These are phyloP conservation scores for Apiospora marii DNA, from an alignment of 2,329 filamentous ascomycete genomes.

Conservation along the genomic window DNA sequence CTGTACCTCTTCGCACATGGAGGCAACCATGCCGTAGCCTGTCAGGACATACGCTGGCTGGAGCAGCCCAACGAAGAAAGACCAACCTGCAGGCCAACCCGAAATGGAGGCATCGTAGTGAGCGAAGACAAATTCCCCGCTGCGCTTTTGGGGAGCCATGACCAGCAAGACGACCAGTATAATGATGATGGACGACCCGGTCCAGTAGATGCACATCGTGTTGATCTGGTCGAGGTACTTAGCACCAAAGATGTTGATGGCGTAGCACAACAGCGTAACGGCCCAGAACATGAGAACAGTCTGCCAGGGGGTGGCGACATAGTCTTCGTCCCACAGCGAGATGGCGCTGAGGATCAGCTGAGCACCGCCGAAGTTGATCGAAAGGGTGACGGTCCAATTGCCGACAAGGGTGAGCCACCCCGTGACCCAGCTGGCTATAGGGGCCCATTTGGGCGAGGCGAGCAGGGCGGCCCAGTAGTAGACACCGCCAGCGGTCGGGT, in stretches of 20 bases:
- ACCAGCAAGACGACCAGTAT: slow-evolving; percentile 59
- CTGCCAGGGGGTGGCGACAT: slow-evolving; percentile 72
- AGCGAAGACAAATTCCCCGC: slow-evolving; percentile 70
- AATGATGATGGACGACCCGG: slow-evolving; percentile 65
- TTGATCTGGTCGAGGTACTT: slow-evolving; percentile 71
- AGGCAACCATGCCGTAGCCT: slow-evolving; percentile 74
- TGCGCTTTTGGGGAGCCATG: slow-evolving; percentile 65
- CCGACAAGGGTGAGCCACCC: slow-evolving; percentile 77
- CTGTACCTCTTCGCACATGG: slow-evolving; percentile 78
- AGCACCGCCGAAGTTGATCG: slow-evolving; percentile 75
- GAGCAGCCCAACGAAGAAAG: slow-evolving; percentile 75
- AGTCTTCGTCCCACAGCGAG: slow-evolving; percentile 74
- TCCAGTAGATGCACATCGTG: slow-evolving; percentile 79
- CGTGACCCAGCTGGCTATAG: slow-evolving; percentile 73
- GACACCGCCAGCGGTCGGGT: slow-evolving; percentile 72
- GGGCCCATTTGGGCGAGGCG: slow-evolving; percentile 69
- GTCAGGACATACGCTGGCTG: slow-evolving; percentile 70
- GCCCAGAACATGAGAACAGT: slow-evolving; percentile 77
- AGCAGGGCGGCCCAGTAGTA: slow-evolving; percentile 79
- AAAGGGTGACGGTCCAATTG: slow-evolving; percentile 72
- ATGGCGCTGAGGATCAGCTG: slow-evolving; percentile 73
- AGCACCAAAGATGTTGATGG: slow-evolving; percentile 70
- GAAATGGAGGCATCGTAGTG: slow-evolving; percentile 72
- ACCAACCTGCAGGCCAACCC: slow-evolving; percentile 75
- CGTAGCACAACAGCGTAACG: slow-evolving; percentile 70